Conservation (phyloP, 495 filamentous ascomycete species). For the Trichoderma orchidacearum region DNA sequence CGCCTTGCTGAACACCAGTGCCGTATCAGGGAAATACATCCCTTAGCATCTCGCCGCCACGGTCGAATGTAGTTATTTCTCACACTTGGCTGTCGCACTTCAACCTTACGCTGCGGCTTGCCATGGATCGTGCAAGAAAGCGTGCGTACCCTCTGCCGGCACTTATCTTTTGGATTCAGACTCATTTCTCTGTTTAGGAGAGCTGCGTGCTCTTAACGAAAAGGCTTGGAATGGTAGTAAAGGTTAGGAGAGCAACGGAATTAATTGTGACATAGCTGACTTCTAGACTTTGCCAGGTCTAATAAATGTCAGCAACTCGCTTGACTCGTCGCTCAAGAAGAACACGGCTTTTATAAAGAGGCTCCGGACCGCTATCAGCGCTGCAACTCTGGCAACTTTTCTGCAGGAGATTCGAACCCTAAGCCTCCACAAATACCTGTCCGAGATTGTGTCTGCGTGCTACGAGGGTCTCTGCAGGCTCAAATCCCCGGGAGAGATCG, state of each 20-base stretch:
- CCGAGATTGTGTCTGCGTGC: conserved; percentile 95
- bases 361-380: conserved; percentile 74
- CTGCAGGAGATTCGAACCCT: conserved; percentile 83
- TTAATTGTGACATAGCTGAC: not conserved
- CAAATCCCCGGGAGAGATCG: conserved; percentile 79
- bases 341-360: conserved; percentile 99
- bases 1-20: conserved; percentile 28
- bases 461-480: conserved; percentile 89
- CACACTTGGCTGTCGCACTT: not conserved
- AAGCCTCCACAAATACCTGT: conserved; percentile 93
- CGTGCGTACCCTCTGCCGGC: conserved; percentile 34
- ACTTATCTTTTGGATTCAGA: not conserved
- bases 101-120: conserved; percentile 9
- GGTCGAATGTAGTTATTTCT: conserved; percentile 25
- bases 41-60: conserved; percentile 25
- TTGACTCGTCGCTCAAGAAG: conserved; percentile 96
- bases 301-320: conserved; percentile 57
- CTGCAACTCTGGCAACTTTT: conserved; percentile 66
- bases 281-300: conserved; percentile 6
- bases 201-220: conserved; percentile 77
- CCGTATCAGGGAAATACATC: conserved; percentile 28
- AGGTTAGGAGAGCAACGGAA: conserved; percentile 34
- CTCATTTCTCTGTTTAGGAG: conserved; percentile 40
- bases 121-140: conserved; percentile 78
- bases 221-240: conserved; percentile 77